Evolutionary conservation across 2,329 filamentous ascomycete genomes (phyloP).

Genomic region (Cercospora janseana): DNA sequence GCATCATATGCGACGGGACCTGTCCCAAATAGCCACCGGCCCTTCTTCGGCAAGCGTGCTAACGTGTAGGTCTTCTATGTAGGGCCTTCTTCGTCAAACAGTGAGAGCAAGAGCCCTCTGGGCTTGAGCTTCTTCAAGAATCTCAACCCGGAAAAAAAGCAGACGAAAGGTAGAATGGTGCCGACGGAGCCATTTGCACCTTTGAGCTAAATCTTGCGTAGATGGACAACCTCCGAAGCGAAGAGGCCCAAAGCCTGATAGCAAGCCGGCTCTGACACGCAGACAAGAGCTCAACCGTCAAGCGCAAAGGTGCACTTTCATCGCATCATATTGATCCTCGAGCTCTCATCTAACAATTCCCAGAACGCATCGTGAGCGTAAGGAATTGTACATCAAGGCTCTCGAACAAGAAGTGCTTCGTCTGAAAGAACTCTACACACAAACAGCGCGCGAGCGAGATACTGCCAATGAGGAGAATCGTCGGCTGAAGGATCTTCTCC

Average conservation of each 20-base stretch:
- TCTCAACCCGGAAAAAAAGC: constrained; percentile 66
- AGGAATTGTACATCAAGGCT: constrained; percentile 92
- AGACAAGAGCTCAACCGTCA: constrained; percentile 93
- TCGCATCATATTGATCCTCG: neutral
- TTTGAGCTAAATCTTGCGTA: constrained; percentile 35
- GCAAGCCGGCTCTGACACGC: constrained; percentile 87
- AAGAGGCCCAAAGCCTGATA: constrained; percentile 92
- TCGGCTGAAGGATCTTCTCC: constrained; percentile 64
- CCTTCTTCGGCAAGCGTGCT: constrained; percentile 1
- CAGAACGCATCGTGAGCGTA: constrained; percentile 94
- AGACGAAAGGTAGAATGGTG: constrained; percentile 63
- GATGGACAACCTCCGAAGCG: constrained; percentile 86
- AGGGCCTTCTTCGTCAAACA: constrained; percentile 20
- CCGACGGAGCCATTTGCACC: neutral
- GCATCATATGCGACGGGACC: neutral
- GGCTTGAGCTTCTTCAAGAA: constrained; percentile 58
- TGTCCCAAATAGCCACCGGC: neutral
- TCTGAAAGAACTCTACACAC: constrained; percentile 79
- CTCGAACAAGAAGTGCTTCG: constrained; percentile 88
- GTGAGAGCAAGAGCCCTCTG: constrained; percentile 30
- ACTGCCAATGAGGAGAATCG: constrained; percentile 75
- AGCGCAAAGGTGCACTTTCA: constrained; percentile 72
- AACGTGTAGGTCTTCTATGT: neutral
- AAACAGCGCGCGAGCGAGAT: constrained; percentile 71
- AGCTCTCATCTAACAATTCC: constrained; percentile 2